A percentile compares a stretch with the other conserved stretches of the same genome.
phyloP scores from a whole-genome alignment of 2,329 filamentous ascomycete genomes.

The Tolypocladium ophioglossoides region DNA sequence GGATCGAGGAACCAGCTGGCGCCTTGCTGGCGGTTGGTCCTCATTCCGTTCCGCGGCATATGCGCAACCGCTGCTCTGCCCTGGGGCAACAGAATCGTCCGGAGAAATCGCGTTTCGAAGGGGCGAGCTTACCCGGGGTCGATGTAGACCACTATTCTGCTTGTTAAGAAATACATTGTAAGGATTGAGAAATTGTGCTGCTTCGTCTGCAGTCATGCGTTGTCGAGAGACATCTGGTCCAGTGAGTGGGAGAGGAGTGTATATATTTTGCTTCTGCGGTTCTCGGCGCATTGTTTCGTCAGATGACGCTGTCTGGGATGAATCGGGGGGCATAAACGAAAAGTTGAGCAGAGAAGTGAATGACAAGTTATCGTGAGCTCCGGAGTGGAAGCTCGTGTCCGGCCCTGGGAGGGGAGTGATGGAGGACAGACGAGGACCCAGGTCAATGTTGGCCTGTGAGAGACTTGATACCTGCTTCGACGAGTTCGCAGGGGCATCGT shows the following conservation, averaged over 20 bases:
- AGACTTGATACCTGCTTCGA: neutral
- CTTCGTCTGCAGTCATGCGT: neutral
- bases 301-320: neutral
- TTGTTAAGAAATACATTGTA: constrained; percentile 11
- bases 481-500: constrained; percentile 3
- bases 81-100: neutral
- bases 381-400: neutral
- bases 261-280: neutral
- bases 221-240: neutral
- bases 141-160: constrained; percentile 6
- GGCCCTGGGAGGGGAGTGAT: constrained; percentile 9
- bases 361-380: constrained; percentile 2
- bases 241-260: neutral
- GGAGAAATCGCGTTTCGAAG: constrained; percentile 11
- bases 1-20: neutral
- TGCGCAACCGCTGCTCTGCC: neutral
- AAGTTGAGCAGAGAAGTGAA: constrained; percentile 9
- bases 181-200: constrained; percentile 10
- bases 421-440: constrained; percentile 15
- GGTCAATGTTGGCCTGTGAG: constrained; percentile 1
- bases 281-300: neutral
- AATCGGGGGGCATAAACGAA: neutral
- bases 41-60: neutral
- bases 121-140: constrained; percentile 16
- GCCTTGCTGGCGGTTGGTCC: neutral